A percentile compares a stretch with the other conserved stretches of the same genome.
Conservation (phyloP, 2,329 filamentous ascomycete species). For the Biscogniauxia marginata region DNA sequence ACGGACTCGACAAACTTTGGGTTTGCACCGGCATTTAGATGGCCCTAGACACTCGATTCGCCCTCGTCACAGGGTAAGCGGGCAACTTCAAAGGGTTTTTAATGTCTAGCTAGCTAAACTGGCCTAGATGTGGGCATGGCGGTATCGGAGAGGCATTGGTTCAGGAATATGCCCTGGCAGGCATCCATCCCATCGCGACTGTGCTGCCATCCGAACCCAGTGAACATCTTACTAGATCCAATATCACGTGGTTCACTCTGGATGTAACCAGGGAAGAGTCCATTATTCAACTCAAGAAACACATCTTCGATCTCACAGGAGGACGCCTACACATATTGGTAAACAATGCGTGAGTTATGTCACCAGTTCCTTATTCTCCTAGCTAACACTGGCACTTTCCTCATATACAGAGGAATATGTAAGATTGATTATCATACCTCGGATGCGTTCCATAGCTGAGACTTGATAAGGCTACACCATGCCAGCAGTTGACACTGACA, state of each 20-base stretch:
- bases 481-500: conserved; percentile 24
- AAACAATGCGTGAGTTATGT: conserved; percentile 13
- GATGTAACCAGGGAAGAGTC: conserved; percentile 17
- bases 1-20: no score
- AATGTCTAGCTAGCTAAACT: no score
- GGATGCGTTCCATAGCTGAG: background rate
- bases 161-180: conserved; percentile 6
- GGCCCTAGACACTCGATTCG: no score
- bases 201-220: conserved; percentile 11
- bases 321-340: conserved; percentile 11
- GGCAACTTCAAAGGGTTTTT: no score
- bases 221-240: conserved; percentile 10
- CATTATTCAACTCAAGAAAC: background rate
- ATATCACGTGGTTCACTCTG: conserved; percentile 7
- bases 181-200: conserved; percentile 10
- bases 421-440: background rate
- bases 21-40: no score
- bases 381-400: background rate
- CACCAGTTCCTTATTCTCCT: background rate
- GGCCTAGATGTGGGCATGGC: conserved; percentile 17
- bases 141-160: conserved; percentile 21
- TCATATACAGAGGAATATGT: conserved; percentile 4
- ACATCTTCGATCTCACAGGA: background rate
- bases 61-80: no score
- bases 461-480: conserved; percentile 21